phyloP scores from a whole-genome alignment of 208 protist genomes.

The Acanthamoeba culbertsoni region DNA sequence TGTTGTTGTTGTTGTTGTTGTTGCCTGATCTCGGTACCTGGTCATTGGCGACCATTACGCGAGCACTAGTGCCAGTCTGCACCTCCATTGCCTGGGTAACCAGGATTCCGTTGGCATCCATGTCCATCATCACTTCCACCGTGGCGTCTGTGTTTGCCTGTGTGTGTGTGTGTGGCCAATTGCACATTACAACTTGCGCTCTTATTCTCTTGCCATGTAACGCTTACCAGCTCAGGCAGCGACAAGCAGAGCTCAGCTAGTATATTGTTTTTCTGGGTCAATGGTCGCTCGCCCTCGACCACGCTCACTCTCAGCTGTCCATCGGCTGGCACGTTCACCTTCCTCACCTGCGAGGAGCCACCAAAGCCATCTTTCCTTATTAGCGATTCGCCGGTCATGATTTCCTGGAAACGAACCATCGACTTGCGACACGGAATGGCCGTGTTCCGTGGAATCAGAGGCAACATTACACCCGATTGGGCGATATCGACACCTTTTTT shows the following conservation, averaged over 20 bases:
- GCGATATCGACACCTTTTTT: slow-evolving; percentile 84
- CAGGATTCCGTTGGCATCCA: slow-evolving; percentile 97
- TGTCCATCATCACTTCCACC: slow-evolving; percentile 98
- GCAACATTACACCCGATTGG: slow-evolving; percentile 92
- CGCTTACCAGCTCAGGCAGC: not conserved
- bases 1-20: too few species aligned
- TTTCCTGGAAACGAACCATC: slow-evolving; percentile 83
- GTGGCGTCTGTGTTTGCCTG: slow-evolving; percentile 88
- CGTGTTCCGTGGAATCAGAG: slow-evolving; percentile 93
- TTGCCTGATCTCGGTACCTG: too few species aligned
- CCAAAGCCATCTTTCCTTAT: too few species aligned
- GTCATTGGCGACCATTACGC: slow-evolving; percentile 88
- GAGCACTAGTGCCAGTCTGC: slow-evolving; percentile 86
- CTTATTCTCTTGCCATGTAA: slow-evolving; percentile 78
- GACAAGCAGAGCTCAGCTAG: slow-evolving; percentile 91
- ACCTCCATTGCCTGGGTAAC: slow-evolving; percentile 93
- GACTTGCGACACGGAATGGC: slow-evolving; percentile 93
- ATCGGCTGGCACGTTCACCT: not conserved
- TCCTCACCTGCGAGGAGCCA: not conserved
- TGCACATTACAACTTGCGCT: too few species aligned
- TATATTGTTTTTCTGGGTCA: slow-evolving; percentile 97
- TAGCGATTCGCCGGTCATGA: too few species aligned
- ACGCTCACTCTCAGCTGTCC: slow-evolving; percentile 92
- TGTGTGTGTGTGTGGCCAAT: slow-evolving; percentile 55
- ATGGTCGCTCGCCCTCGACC: slow-evolving; percentile 97